Conservation (phyloP, 345 rosid species). For the Erodium maritimum region DNA sequence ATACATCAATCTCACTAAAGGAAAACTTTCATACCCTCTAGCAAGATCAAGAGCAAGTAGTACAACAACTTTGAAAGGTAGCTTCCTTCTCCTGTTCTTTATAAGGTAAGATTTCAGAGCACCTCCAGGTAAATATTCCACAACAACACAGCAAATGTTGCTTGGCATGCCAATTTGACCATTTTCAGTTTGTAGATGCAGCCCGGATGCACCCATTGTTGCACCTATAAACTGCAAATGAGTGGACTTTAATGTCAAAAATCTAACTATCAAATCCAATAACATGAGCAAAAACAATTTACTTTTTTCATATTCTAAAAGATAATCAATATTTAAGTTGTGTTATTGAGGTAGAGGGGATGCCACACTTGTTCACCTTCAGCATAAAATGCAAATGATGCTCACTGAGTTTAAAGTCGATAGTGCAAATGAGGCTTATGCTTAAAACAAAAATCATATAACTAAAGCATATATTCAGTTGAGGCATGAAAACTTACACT, state of each 20-base stretch:
- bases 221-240: constrained; percentile 84
- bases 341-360: neutral
- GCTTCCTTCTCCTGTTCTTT: constrained; percentile 80
- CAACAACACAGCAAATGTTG: constrained; percentile 89
- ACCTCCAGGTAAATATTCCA: constrained; percentile 96
- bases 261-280: neutral
- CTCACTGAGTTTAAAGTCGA: neutral
- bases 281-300: neutral
- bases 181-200: constrained; percentile 66
- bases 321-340: too few species aligned
- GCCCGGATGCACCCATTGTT: constrained; percentile 79
- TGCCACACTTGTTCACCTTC: neutral
- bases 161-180: constrained; percentile 79
- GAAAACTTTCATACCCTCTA: constrained; percentile 46
- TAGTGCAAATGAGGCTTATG: neutral
- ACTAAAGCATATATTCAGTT: neutral
- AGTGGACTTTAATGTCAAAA: constrained; percentile 4
- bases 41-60: constrained; percentile 97
- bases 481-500: neutral
- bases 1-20: neutral
- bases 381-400: neutral
- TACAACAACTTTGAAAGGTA: constrained; percentile 82
- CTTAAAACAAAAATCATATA: neutral
- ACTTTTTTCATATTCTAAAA: too few species aligned
- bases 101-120: constrained; percentile 75